Conservation (phyloP, 257 asterid genomes). For the Anisodus acutangulus region DNA sequence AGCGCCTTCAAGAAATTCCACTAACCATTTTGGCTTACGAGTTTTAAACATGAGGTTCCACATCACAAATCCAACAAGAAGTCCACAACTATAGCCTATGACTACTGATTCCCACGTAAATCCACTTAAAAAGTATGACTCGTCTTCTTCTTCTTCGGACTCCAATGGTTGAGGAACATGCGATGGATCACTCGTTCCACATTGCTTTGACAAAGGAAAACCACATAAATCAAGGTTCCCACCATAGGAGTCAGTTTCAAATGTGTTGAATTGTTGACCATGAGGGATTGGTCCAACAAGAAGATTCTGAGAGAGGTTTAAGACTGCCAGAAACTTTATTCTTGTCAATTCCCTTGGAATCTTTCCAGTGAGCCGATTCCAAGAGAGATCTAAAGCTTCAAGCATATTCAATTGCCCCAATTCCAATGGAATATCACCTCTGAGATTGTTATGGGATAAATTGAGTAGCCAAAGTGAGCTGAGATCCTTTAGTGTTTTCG, state of each 20-base stretch:
- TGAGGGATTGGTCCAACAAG: not conserved
- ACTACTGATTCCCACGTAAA: not conserved
- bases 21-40: not conserved
- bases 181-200: not conserved
- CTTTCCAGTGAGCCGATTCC: not conserved
- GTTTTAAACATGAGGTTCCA: not conserved
- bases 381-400: not conserved
- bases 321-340: not conserved
- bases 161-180: not conserved
- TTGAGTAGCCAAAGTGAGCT: constrained; percentile 9
- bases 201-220: not conserved
- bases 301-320: constrained; percentile 5
- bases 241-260: not conserved
- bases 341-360: not conserved
- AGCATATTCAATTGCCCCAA: not conserved
- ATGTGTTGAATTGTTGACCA: not conserved
- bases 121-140: not conserved
- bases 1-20: not conserved
- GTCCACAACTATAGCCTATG: not conserved
- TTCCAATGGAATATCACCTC: not conserved
- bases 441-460: not conserved
- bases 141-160: not conserved
- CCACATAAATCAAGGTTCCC: not conserved
- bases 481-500: not conserved
- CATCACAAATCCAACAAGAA: not conserved